Evolutionary conservation across 768 basidiomycete genomes (phyloP), one percentile per base, ranked within the genome.

Genomic region (Leccinum aurantiacum): DNA sequence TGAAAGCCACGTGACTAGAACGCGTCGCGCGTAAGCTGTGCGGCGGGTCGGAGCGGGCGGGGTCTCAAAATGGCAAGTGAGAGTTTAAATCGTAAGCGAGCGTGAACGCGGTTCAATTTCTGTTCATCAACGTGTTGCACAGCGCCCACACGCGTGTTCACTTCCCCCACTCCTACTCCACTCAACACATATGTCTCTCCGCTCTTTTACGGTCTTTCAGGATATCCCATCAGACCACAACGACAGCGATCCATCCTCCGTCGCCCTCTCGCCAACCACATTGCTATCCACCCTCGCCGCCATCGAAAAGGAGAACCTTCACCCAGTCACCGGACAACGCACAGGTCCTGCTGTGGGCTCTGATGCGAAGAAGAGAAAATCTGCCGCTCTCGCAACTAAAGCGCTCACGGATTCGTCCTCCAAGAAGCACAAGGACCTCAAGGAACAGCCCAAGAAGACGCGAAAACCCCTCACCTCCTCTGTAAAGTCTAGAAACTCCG

Each of bases 251-350:
- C 62, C 69, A 54, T 66, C 65, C 59, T 37, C 68, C 61, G 56
- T 63, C 13, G 65, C 55, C n/a, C 63, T 57, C 61, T 59, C 62
- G 5, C 54, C 61, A 47, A 51, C 76, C 62, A 75, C 78, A 64
- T 62, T 71, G 8, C 63, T 75, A 57, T 74, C 76, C 60, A 72
- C 77, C 5, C 71, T 74, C 25, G 71, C 74, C 10, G 73, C 78
- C 38, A 66, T 77, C 44, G 88, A 91, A 77, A 92, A 92, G 79
- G 90, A 92, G 75, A 92, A 92, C 69, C 77, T 86, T 48, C 81
- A 91, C 71, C 90, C 90, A 49, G 63, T 87, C 65, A 91, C 90
- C 3, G 90, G 90, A 6, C 80, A 83, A 60, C 84, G 83, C 38
- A 73, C 85, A 3, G 81, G 77, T 37, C 67, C 79, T 17, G 67